Conservation (phyloP, 495 filamentous ascomycete species). For the Xylaria castorea region DNA sequence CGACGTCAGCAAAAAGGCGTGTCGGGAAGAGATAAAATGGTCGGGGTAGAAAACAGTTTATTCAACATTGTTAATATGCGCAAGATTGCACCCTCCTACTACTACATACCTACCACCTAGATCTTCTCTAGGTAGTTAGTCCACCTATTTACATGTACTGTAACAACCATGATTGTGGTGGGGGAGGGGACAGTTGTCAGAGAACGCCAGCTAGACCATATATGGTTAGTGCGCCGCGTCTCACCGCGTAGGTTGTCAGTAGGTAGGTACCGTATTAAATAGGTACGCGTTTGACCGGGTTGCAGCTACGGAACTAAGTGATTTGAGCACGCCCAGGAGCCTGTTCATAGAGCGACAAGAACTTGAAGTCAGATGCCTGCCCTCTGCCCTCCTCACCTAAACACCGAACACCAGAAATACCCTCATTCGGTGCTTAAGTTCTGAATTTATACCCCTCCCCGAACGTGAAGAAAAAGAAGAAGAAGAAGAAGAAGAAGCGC, state of each 20-base stretch:
- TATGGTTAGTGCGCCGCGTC: slow-evolving; percentile 15
- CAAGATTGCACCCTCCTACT: not conserved
- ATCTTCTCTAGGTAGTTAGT: not conserved
- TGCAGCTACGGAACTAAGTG: not conserved
- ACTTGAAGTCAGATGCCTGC: not conserved
- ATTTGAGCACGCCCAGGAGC: not conserved
- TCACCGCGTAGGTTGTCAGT: slow-evolving; percentile 6
- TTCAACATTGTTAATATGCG: not conserved
- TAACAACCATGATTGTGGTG: not conserved
- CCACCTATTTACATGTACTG: not conserved
- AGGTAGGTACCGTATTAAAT: not conserved
- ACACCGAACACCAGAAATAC: not conserved
- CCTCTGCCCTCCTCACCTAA: not conserved
- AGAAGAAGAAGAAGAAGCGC: not conserved
- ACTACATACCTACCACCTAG: no score
- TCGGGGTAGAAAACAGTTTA: not conserved
- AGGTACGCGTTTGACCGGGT: slow-evolving; percentile 2
- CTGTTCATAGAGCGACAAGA: not conserved
- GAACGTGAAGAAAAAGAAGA: not conserved
- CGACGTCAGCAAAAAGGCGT: no score
- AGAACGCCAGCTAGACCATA: not conserved
- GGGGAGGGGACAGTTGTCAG: not conserved
- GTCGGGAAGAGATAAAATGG: no score
- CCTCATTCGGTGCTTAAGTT: not conserved
- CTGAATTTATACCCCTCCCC: not conserved